Base-by-base conservation (phyloP, 768 basidiomycete species). In the Suillus occidentalis region DNA sequence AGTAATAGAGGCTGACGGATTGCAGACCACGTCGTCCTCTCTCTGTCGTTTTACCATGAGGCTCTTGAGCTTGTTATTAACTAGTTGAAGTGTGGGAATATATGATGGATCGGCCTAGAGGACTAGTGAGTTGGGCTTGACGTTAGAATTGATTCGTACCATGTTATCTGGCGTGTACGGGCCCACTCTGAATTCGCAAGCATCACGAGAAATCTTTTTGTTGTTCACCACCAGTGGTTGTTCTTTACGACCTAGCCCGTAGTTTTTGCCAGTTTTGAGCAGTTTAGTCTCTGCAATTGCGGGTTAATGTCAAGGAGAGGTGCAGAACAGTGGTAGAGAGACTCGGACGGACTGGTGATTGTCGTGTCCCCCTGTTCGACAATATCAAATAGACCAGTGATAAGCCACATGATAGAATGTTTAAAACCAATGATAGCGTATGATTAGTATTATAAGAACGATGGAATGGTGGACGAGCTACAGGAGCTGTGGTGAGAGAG, bases 141-240 rank as follows among this genome's bases (percentile, higher is more conserved):
- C 31, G 31, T n/a, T 20, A 20, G n/a, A 45, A 63, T n/a, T 9
- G 22, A 65, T 88, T 59, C 58, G 65, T 70, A 91, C 91, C 65
- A 82, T 80, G 64, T 90, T 82, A 45, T 86, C 84, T 16, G 72
- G 67, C 1, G 83, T 75, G 62, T 81, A 89, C 4, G 76, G 66
- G 1, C 81, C 87, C 4, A 92, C 87, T 6, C 77, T 75, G 63
- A 93, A 84, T 57, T 80, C 75, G 57, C 85, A 86, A 67, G 90
- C 87, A 25, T 84, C 77, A 36, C 82, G 80, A 0, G 91, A 92
- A 55, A 94, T 81, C 71, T 85, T 88, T 70, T 87, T 87, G 76
- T 80, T 82, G 65, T 83, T 83, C 55, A 92, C 76, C 5, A 80
- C 36, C 2, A 93, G 76, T 0, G 79, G 78, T 50, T 76, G 75